Evolutionary conservation across 306 rosid species (phyloP), one percentile per base, ranked within the genome.

Genomic region (Pyrus betulifolia): DNA sequence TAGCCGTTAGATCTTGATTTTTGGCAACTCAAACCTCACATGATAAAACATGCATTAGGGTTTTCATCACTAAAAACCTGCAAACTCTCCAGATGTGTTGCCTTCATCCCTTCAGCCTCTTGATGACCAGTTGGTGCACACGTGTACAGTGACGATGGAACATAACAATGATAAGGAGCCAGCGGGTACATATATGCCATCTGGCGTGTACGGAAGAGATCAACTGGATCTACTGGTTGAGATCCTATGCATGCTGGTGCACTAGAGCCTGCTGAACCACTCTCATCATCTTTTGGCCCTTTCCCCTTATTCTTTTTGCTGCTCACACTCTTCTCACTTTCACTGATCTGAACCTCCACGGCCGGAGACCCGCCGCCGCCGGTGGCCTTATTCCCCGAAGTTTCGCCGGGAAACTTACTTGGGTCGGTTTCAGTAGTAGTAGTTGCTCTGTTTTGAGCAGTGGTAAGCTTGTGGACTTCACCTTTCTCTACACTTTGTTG

Each of bases 21-120:
- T 49, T 49, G 3, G 17, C 14, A 45, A 40, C n/a, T 8, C 58
- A 8, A 13, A 45, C 19, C 52, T 91, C 87, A 93, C 97, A 93
- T 89, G 68, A 93, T 74, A 67, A 71, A 86, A 75, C 96, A 91
- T 0, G 90, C 98, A 80, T 89, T 84, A 6, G 87, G 88, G 81
- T 94, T 91, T 63, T 94, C 98, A 79, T 94, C 98, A 60, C 97
- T 94, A 78, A 91, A 94, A 62, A 88, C 84, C 84, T 89, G 90
- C 66, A 87, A 79, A 38, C 79, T 70, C 67, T 82, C 83, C 74
- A 77, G 74, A 27, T 85, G 84, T 62, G 70, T 15, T 12, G 85
- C 78, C 67, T 81, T 91, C 67, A 86, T 8, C 18, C 70, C 78
- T 59, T 83, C 55, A 58, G 44, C 73, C 23, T 79, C 85, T 11